These are phyloP conservation scores for Malus hybrid DNA, from an alignment of 331 rosid species.

Conservation along the genomic window DNA sequence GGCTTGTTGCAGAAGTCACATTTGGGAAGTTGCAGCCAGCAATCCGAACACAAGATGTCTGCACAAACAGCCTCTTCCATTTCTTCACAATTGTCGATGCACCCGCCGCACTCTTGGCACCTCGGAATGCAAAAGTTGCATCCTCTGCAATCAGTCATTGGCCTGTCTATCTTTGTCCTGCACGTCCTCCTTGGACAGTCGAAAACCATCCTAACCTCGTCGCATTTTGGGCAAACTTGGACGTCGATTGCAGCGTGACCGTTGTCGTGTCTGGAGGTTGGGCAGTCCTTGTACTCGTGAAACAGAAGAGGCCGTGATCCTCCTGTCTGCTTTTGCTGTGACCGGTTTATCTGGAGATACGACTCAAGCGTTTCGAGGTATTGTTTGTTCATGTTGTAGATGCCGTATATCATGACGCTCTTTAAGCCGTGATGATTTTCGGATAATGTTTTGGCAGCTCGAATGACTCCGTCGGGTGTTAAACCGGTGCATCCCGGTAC, in stretches of 20 bases:
- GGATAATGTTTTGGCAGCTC: constrained; percentile 47
- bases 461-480: constrained; percentile 62
- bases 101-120: constrained; percentile 75
- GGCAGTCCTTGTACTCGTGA: constrained; percentile 14
- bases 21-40: constrained; percentile 75
- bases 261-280: constrained; percentile 5
- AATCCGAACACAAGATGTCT: constrained; percentile 45
- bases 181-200: constrained; percentile 56
- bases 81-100: constrained; percentile 37
- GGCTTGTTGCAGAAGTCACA: constrained; percentile 78
- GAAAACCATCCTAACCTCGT: constrained; percentile 43
- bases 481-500: constrained; percentile 70
- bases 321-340: constrained; percentile 4
- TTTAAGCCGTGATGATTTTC: constrained; percentile 38
- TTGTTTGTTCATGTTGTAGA: constrained; percentile 51
- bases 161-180: constrained; percentile 25
- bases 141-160: constrained; percentile 32
- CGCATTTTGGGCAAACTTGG: constrained; percentile 59
- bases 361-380: constrained; percentile 38
- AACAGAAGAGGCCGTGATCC: constrained; percentile 22
- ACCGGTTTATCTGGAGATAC: constrained; percentile 19
- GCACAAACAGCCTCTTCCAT: constrained; percentile 52
- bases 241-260: constrained; percentile 33
- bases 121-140: constrained; percentile 60
- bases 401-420: constrained; percentile 53